Percentiles rank a stretch among this genome's conserved stretches.
Conservation (phyloP, 169 alveolate species). For the Plasmodium malariae region DNA sequence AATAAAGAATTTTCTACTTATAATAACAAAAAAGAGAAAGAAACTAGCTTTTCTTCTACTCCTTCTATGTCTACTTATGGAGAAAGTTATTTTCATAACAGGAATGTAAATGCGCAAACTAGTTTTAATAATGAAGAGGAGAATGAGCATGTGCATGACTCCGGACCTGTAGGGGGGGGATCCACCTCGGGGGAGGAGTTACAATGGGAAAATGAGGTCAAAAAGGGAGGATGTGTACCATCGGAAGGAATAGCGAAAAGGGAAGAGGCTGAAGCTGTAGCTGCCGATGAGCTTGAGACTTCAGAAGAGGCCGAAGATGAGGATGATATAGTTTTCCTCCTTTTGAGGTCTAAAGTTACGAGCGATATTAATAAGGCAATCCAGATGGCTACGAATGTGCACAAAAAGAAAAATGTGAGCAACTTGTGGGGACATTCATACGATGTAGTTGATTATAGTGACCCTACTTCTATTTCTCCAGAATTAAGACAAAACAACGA, state of each 20-base stretch:
- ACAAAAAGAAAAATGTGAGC: constrained; percentile 38
- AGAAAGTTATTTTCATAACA: too few species aligned
- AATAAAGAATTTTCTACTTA: constrained; percentile 8
- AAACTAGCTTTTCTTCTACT: not conserved
- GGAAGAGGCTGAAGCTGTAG: not conserved
- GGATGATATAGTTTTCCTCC: constrained; percentile 46
- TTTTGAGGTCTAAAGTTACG: constrained; percentile 28
- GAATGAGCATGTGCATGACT: not conserved
- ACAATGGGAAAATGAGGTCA: not conserved
- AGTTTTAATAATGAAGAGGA: not conserved
- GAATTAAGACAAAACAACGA: too few species aligned
- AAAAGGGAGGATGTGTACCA: not conserved
- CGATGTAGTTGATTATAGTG: not conserved
- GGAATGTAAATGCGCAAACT: too few species aligned
- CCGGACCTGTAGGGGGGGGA: not conserved
- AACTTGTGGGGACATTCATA: constrained; percentile 42
- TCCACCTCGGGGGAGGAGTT: not conserved
- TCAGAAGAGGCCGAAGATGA: not conserved
- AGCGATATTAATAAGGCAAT: constrained; percentile 61
- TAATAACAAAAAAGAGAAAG: not conserved
- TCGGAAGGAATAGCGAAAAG: not conserved
- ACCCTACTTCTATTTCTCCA: too few species aligned
- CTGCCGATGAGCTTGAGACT: not conserved
- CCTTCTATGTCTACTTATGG: too few species aligned
- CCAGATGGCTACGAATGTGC: constrained; percentile 39